These are phyloP conservation scores for Chrysanthemum lavandulifolium DNA, from an alignment of 129 eudicot species.

Conservation along the genomic window DNA sequence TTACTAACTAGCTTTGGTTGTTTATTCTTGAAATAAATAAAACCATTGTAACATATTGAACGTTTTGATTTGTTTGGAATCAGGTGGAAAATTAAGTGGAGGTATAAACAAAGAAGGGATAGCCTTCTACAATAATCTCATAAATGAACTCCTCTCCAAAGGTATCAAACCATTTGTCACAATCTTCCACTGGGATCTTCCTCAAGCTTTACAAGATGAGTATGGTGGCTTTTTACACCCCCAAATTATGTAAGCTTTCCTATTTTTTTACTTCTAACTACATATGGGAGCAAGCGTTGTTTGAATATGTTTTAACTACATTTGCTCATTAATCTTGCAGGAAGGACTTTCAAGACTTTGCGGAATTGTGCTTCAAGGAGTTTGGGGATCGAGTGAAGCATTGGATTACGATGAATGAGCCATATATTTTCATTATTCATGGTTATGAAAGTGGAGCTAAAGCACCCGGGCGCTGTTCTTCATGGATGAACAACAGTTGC, in stretches of 20 bases:
- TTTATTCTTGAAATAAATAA: no score
- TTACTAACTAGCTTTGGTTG: no score
- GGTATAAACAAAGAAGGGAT: conserved; percentile 36
- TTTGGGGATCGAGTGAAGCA: conserved; percentile 34
- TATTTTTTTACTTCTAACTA: background rate
- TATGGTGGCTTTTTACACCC: conserved; percentile 36
- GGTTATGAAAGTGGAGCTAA: conserved; percentile 25
- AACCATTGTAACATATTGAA: no score
- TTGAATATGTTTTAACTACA: no score
- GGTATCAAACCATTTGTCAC: conserved; percentile 37
- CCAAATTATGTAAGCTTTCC: background rate
- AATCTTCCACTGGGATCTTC: conserved; percentile 38
- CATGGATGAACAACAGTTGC: conserved; percentile 6
- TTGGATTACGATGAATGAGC: conserved; percentile 34
- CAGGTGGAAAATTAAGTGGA: conserved; percentile 37
- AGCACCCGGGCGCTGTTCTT: conserved; percentile 15
- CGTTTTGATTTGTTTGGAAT: background rate
- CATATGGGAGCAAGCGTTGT: background rate
- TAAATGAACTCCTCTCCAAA: conserved; percentile 28
- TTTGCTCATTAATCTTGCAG: conserved; percentile 17
- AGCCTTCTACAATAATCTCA: conserved; percentile 33
- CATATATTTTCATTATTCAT: background rate
- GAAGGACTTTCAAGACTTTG: conserved; percentile 29
- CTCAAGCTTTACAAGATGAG: conserved; percentile 29
- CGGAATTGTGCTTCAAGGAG: conserved; percentile 24